Evolutionary conservation across 1,284 basidiomycete species (phyloP).

Genomic region (Volvariella volvacea): DNA sequence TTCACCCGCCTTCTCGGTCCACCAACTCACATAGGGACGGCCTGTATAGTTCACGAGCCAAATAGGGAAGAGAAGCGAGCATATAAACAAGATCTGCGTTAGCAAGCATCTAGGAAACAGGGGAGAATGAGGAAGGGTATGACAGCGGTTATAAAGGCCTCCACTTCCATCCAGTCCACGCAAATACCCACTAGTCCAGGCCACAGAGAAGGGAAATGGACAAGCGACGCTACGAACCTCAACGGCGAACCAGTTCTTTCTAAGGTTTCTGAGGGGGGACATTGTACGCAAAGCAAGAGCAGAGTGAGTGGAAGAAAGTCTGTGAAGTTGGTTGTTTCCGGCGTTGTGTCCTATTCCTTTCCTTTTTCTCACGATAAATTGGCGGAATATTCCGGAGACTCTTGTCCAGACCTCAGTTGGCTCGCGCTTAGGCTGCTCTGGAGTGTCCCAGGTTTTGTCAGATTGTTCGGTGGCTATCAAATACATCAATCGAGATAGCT

Average conservation of each 20-base stretch:
- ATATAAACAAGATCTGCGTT: background rate
- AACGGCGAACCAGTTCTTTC: conserved; percentile 78
- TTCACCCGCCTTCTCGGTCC: background rate
- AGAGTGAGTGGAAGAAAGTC: no score
- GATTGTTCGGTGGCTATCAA: no score
- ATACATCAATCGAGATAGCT: no score
- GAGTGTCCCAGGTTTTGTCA: no score
- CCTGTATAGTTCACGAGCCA: conserved; percentile 31
- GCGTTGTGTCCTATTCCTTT: no score
- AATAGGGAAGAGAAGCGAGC: background rate
- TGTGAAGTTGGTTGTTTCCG: no score
- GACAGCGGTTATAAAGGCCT: background rate
- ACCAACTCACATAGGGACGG: conserved; percentile 65
- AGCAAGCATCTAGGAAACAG: no score
- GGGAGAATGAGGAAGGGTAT: no score
- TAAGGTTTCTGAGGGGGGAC: conserved; percentile 31
- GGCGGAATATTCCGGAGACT: no score
- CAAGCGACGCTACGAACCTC: conserved; percentile 65
- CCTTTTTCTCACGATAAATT: no score
- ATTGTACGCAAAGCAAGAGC: background rate
- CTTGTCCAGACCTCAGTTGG: no score
- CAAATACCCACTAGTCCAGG: background rate
- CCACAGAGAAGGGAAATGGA: conserved; percentile 5
- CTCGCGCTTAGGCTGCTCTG: no score
- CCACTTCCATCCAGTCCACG: background rate